Evolutionary conservation across 495 filamentous ascomycete genomes (phyloP), one percentile per base, ranked within the genome.

Genomic region (Delitschia confertaspora): DNA sequence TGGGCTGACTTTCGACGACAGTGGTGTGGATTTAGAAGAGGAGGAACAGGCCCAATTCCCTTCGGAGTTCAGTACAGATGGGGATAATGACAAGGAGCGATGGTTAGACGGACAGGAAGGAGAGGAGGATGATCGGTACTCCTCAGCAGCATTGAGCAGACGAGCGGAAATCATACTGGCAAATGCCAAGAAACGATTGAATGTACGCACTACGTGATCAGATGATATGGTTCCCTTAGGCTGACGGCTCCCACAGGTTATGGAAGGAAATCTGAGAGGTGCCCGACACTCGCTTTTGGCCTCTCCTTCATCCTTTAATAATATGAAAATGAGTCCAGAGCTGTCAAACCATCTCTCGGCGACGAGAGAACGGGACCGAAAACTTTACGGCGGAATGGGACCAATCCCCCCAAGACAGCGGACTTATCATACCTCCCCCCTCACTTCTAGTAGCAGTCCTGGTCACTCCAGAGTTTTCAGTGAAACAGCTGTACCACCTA

Each of bases 121-220:
- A 8, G 50, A 43, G 4, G 53, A 63, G 45, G 68, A 62, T 27
- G 70, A 69, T 27, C 71, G 75, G 34, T 74, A 78, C 51, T 82
- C 85, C 19, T 81, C 79, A 33, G 78, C 74, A 9, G 78, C 84
- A 5, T 59, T 94, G 59, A 91, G 84, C 57, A 79, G 78, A 46
- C 72, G 85, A 55, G 88, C 88, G 8, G 88, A 95, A 60, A 68
- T 83, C 45, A 94, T 94, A 59, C 68, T 95, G 31, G 84, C 85
- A 25, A 93, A 93, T 65, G 88, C 88, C 21, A 95, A 95, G 65
- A 80, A 75, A 60, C 72, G 87, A 52, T 66, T 95, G 30, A 86
- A 83, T 62, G 88, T 95, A 71, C 62, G 84, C 63, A 35, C 39
- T 41, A 18, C 11, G n/a, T 25, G n/a, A 10, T 16, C 14, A 19